Evolutionary conservation across 1,284 basidiomycete genomes (phyloP).

Genomic region (Leccinum pachyderme): DNA sequence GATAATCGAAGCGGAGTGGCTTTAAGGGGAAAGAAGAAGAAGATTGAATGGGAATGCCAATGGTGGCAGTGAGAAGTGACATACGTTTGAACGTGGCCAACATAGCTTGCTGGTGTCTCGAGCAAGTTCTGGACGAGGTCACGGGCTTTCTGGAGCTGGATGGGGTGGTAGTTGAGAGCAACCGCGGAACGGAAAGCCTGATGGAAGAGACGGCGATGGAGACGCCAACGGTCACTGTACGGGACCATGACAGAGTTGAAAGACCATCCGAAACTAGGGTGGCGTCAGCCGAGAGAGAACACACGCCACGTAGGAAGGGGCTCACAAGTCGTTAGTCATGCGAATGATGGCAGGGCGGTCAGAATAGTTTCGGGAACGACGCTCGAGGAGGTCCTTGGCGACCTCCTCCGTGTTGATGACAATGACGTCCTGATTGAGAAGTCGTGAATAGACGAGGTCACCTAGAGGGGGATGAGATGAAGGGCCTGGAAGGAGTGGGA

Average conservation of each 20-base stretch:
- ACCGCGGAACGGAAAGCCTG: conserved; percentile 29
- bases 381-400: conserved; percentile 29
- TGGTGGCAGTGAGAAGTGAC: background rate
- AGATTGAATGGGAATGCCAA: background rate
- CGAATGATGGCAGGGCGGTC: conserved; percentile 26
- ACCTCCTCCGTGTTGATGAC: conserved; percentile 30
- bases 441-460: conserved; percentile 27
- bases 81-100: conserved; percentile 27
- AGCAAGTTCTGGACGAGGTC: conserved; percentile 29
- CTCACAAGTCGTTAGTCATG: conserved; percentile 33
- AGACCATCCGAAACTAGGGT: conserved; percentile 27
- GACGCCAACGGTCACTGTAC: conserved; percentile 29
- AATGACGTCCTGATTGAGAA: conserved; percentile 31
- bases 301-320: background rate
- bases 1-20: conserved; percentile 30
- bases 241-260: conserved; percentile 32
- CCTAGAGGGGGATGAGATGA: conserved; percentile 11
- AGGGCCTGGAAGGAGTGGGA: background rate
- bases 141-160: conserved; percentile 27
- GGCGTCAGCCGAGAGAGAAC: background rate
- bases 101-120: conserved; percentile 18
- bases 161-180: conserved; percentile 16
- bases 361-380: conserved; percentile 31
- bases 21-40: background rate
- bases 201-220: conserved; percentile 30